Percentiles rank a stretch among this genome's conserved stretches.
Evolutionary conservation across 176 grass and related monocot genomes (phyloP).

Genomic region (Aechmea fasciata): DNA sequence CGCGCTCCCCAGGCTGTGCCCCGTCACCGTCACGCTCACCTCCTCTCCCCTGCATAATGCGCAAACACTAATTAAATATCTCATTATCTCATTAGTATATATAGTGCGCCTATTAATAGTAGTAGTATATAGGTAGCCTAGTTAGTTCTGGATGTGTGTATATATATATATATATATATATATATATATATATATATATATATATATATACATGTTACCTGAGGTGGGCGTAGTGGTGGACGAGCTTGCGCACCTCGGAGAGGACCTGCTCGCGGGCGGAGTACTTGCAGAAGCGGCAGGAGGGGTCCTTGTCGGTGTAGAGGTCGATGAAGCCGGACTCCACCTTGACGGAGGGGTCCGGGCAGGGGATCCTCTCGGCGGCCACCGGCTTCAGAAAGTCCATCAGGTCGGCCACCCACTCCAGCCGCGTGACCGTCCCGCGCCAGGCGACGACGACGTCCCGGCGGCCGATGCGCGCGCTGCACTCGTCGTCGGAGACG

Average conservation of each 20-base stretch:
- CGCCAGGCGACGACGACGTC: constrained; percentile 86
- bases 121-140: no score
- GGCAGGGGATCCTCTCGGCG: constrained; percentile 58
- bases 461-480: constrained; percentile 50
- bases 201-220: not conserved
- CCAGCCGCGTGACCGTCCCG: constrained; percentile 66
- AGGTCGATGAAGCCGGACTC: constrained; percentile 69
- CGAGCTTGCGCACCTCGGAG: constrained; percentile 51
- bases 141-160: no score
- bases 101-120: no score
- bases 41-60: constrained; percentile 45
- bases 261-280: constrained; percentile 75
- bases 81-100: no score
- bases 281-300: constrained; percentile 92
- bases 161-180: no score
- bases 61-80: no score
- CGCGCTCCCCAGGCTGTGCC: constrained; percentile 85
- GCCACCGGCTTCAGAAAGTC: constrained; percentile 53
- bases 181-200: no score
- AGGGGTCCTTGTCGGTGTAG: constrained; percentile 64
- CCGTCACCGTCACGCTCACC: constrained; percentile 60
- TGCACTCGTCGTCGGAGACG: constrained; percentile 55
- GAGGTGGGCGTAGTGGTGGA: constrained; percentile 19
- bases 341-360: constrained; percentile 52
- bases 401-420: constrained; percentile 89